phyloP scores from a whole-genome alignment of 306 rosid species.

The Vicia villosa region DNA sequence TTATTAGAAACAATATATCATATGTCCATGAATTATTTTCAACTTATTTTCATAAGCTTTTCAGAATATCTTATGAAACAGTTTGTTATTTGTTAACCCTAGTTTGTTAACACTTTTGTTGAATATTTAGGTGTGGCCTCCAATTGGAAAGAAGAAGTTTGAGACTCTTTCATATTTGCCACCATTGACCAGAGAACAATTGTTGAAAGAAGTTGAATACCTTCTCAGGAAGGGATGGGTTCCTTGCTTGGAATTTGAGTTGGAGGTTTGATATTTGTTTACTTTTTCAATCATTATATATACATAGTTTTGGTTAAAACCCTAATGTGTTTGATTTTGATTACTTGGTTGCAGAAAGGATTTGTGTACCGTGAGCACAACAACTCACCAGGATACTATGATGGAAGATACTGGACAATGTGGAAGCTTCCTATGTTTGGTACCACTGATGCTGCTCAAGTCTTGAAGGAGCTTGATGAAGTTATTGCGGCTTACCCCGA shows the following conservation, averaged over 20 bases:
- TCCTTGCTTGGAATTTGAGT: conserved; percentile 76
- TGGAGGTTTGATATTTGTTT: conserved; percentile 37
- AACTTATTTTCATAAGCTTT: too few species aligned
- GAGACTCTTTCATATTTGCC: conserved; percentile 88
- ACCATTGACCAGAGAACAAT: neutral
- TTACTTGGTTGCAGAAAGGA: conserved; percentile 33
- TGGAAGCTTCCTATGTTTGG: conserved; percentile 89
- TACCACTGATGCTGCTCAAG: conserved; percentile 62
- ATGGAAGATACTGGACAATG: conserved; percentile 83
- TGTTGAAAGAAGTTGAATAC: conserved; percentile 61
- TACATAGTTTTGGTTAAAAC: too few species aligned
- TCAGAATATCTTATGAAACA: neutral
- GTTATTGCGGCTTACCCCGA: conserved; percentile 47
- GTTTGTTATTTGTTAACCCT: neutral
- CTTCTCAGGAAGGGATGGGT: conserved; percentile 60
- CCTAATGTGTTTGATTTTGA: too few species aligned
- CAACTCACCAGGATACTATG: conserved; percentile 72
- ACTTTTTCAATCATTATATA: neutral
- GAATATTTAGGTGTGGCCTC: conserved; percentile 73
- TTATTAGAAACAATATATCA: too few species aligned
- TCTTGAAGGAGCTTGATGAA: conserved; percentile 54
- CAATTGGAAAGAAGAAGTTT: conserved; percentile 59
- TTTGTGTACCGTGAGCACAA: conserved; percentile 62
- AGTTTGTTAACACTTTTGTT: neutral
- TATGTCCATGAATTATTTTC: too few species aligned